phyloP scores from a whole-genome alignment of 1,139 yeast species.

The Hansenula sp. region DNA sequence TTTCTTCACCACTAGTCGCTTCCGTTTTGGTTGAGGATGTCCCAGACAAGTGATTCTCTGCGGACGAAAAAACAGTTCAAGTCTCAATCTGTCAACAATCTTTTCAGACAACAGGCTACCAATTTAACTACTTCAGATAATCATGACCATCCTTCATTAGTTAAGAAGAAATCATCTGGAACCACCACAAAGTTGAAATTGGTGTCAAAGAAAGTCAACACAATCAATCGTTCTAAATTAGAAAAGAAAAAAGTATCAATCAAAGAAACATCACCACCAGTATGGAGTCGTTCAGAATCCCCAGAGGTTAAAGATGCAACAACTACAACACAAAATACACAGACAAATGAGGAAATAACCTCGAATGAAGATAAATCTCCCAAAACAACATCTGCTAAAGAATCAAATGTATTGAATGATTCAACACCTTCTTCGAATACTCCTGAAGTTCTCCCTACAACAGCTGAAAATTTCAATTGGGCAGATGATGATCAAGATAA shows the following conservation, averaged over 20 bases:
- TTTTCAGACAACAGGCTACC: slow-evolving; percentile 17
- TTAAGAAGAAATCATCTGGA: background rate
- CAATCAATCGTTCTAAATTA: background rate
- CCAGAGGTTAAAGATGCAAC: background rate
- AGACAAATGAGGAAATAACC: too few relatives aligned
- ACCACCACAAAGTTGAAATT: slow-evolving; percentile 16
- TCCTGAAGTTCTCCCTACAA: background rate
- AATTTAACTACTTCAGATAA: background rate
- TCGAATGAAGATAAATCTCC: too few relatives aligned
- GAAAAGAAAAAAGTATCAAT: slow-evolving; percentile 6
- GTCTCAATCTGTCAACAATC: slow-evolving; percentile 21
- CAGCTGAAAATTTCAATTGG: background rate
- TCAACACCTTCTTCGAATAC: background rate
- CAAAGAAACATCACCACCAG: background rate
- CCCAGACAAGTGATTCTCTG: background rate
- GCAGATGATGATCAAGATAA: slow-evolving; percentile 1
- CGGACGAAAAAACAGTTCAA: slow-evolving; percentile 22
- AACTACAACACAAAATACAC: too few relatives aligned
- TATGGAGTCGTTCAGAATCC: background rate
- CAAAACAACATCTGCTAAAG: too few relatives aligned
- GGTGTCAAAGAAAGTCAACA: slow-evolving; percentile 12
- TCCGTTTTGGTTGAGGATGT: background rate
- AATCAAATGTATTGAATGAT: too few relatives aligned
- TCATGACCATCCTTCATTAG: background rate
- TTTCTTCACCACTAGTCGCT: background rate